These are phyloP conservation scores for Darksidea phi DNA, from an alignment of 495 filamentous ascomycete species.

Conservation along the genomic window DNA sequence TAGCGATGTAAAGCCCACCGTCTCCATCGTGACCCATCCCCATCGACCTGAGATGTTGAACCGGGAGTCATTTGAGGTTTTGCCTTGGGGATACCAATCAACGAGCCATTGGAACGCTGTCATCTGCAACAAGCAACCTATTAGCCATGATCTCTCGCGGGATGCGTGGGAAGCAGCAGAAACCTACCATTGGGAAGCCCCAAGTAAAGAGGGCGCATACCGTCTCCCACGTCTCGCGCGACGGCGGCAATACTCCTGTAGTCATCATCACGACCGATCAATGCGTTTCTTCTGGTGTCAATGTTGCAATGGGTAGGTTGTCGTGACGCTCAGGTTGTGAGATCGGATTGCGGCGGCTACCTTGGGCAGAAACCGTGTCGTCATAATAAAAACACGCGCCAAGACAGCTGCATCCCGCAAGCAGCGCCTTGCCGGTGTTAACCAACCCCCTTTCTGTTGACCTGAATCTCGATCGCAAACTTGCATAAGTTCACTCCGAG, in stretches of 20 bases:
- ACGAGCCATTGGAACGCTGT: constrained; percentile 47
- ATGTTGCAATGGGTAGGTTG: neutral
- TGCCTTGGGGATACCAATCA: constrained; percentile 58
- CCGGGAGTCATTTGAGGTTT: constrained; percentile 70
- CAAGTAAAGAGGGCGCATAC: constrained; percentile 44
- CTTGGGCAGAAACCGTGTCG: too few species aligned
- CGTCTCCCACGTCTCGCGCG: constrained; percentile 52
- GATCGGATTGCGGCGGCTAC: too few species aligned
- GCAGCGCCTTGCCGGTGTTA: too few species aligned
- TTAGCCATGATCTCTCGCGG: neutral
- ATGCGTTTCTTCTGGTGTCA: neutral
- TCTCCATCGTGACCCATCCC: constrained; percentile 86
- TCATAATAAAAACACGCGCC: too few species aligned
- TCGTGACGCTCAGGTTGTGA: too few species aligned
- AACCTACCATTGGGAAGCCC: constrained; percentile 50
- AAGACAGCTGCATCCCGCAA: too few species aligned
- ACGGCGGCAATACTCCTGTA: constrained; percentile 48
- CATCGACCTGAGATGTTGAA: constrained; percentile 87
- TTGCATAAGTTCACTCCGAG: too few species aligned
- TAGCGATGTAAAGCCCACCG: constrained; percentile 70
- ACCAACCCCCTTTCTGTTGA: too few species aligned
- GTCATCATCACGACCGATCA: constrained; percentile 42
- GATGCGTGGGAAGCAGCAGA: neutral
- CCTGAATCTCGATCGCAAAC: too few species aligned
- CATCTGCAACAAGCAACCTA: constrained; percentile 36